Evolutionary conservation across 2,329 filamentous ascomycete genomes (phyloP), one percentile per base, ranked within the genome.

Genomic region (Exutisphaerella laricina): DNA sequence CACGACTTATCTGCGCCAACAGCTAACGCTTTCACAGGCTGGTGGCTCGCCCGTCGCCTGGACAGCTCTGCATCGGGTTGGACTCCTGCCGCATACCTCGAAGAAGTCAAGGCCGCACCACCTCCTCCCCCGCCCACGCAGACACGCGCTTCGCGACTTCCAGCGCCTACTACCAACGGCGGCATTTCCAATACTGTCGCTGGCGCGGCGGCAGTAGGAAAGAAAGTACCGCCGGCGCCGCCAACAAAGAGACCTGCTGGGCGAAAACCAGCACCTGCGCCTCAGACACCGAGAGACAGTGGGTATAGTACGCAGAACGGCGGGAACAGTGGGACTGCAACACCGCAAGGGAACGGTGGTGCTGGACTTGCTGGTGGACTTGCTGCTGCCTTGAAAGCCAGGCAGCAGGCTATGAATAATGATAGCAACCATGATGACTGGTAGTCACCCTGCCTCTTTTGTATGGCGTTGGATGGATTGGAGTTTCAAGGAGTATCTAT

Each of bases 41-140:
- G 92, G 92, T 97, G 90, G 90, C 74, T 97, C 34, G 92, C 84
- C 50, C 90, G 88, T 71, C 85, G 83, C 49, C 68, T 70, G 36
- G 70, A 79, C 57, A 73, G 73, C 34, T 73, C 74, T 54, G 78
- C 79, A n/a, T 87, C 92, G 66, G 92, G 88, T 39, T 98, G 92
- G 92, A 80, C 92, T 3, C 92, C 92, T 0, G 85, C 89, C 14
- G 88, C 90, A 14, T 98, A 98, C 59, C 83, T 98, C 6, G 85
- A 97, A 67, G 89, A 96, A 67, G 77, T 85, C 61, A 76, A 75
- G 16, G 57, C 63, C 35, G 65, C 65, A 17, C 70, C 78, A 9
- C 70, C 74, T 5, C 75, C 81, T 7, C 77, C 79, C 17, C 75
- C 81, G 3, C 65, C 67, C 17, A 61, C 70, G 5, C 60, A 68